Conservation (phyloP, 140 eudicot genomes). For the Senecio squalidus region DNA sequence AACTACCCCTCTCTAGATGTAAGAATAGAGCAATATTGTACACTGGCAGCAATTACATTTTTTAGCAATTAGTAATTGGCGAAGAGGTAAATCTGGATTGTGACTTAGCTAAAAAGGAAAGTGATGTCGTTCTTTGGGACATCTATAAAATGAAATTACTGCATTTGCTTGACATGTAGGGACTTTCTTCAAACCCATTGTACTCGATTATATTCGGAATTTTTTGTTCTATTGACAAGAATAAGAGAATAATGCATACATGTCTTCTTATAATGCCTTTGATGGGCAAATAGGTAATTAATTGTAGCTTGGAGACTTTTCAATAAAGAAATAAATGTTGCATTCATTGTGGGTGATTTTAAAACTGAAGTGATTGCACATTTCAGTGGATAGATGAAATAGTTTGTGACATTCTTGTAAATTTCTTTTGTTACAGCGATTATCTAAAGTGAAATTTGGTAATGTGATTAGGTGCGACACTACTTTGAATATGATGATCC, state of each 20-base stretch:
- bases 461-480: slow-evolving; percentile 59
- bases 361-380: too few species aligned
- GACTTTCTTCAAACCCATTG: background rate
- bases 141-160: slow-evolving; percentile 1
- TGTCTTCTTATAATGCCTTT: too few species aligned
- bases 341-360: too few species aligned
- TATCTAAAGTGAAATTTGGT: slow-evolving; percentile 2
- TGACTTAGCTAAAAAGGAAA: background rate
- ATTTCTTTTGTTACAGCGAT: too few species aligned
- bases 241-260: too few species aligned
- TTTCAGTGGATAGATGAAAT: too few species aligned
- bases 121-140: background rate
- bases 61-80: background rate
- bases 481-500: slow-evolving; percentile 95
- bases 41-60: background rate
- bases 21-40: background rate
- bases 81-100: background rate
- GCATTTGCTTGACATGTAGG: background rate
- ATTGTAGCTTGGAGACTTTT: too few species aligned
- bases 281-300: too few species aligned
- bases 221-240: too few species aligned
- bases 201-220: background rate
- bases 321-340: too few species aligned
- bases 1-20: background rate
- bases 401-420: slow-evolving; percentile 10